Base-by-base conservation (phyloP, 257 asterid species). In the Gentiana dahurica region DNA sequence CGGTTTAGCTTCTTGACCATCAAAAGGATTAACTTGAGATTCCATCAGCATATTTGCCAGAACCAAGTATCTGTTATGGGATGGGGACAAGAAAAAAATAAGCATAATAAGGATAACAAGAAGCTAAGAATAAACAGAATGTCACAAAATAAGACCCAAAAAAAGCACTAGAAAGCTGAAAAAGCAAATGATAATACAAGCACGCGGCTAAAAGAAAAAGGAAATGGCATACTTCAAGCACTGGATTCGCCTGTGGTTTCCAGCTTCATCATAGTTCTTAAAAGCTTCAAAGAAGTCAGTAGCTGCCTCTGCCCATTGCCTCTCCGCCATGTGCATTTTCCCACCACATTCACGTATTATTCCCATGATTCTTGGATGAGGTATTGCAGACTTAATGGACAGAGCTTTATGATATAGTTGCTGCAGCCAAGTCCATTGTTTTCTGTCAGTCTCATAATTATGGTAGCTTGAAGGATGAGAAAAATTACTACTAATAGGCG, bases 1-100 rank as follows among this genome's bases (percentile, higher is more conserved):
- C 98, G 97, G 98, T 70, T 92, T 92, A 58, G 98, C 98, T 71
- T 92, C 98, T 73, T 88, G 98, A 64, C 97, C 98, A 64, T 92
- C 98, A 64, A 92, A 92, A 6, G 98, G 98, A 62, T 88, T 92
- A 72, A 92, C 98, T 75, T 83, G 85, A 63, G 98, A 92, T 73
- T 85, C 90, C 98, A 92, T 92, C 71, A 92, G 85, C 98, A 92
- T 92, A 68, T 92, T 92, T 61, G 97, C 98, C 65, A 92, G 81
- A 67, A 92, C 98, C 82, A 92, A 81, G 71, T 92, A 92, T 71
- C 98, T 92, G 87, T 32, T 45, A 51, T 59, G 50, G 24, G 45
- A 65, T 36, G 38, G 59, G 13, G n/a, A 65, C 8, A 36, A 36
- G 57, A 37, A 4, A 61, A 15, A 33, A 34, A 5, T 41, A 41